These are phyloP conservation scores for Striga hermonthica DNA, from an alignment of 305 asterid genomes.

Conservation along the genomic window DNA sequence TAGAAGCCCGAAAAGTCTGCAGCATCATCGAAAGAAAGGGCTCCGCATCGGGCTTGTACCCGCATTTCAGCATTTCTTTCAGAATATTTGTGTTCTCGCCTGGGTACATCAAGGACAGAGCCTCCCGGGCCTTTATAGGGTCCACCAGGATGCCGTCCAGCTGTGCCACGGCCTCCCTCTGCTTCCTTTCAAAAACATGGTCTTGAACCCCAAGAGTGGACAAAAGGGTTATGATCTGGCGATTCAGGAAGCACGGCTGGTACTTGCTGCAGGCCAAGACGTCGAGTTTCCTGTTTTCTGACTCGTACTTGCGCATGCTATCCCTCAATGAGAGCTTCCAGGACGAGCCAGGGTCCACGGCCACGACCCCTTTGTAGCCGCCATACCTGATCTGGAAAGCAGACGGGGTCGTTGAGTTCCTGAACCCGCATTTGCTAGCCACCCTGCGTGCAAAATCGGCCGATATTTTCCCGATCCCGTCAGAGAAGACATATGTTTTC, in stretches of 20 bases:
- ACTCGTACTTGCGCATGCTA: slow-evolving; percentile 73
- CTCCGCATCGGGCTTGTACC: slow-evolving; percentile 70
- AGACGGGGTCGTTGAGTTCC: slow-evolving; percentile 44
- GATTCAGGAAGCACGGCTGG: slow-evolving; percentile 77
- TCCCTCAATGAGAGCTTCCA: slow-evolving; percentile 56
- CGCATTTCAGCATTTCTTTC: slow-evolving; percentile 73
- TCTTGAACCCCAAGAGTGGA: slow-evolving; percentile 76
- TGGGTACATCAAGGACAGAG: slow-evolving; percentile 69
- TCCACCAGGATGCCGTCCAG: slow-evolving; percentile 57
- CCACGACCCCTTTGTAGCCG: slow-evolving; percentile 90
- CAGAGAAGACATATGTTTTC: slow-evolving; percentile 54
- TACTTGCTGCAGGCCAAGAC: slow-evolving; percentile 81
- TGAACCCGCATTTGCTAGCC: slow-evolving; percentile 62
- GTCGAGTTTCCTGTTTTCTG: slow-evolving; percentile 57
- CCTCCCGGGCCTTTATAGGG: slow-evolving; percentile 63
- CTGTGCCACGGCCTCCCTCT: slow-evolving; percentile 70
- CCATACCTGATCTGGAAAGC: slow-evolving; percentile 86
- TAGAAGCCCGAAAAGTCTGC: slow-evolving; percentile 62
- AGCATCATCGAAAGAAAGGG: slow-evolving; percentile 90
- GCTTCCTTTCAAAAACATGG: slow-evolving; percentile 51
- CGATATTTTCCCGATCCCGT: slow-evolving; percentile 87
- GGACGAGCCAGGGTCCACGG: slow-evolving; percentile 53
- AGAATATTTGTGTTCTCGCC: slow-evolving; percentile 72
- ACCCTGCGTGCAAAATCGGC: slow-evolving; percentile 56
- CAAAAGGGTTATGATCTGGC: slow-evolving; percentile 72